Evolutionary conservation across 176 grass and related monocot genomes (phyloP).

Genomic region (Echinochloa phyllopogon): DNA sequence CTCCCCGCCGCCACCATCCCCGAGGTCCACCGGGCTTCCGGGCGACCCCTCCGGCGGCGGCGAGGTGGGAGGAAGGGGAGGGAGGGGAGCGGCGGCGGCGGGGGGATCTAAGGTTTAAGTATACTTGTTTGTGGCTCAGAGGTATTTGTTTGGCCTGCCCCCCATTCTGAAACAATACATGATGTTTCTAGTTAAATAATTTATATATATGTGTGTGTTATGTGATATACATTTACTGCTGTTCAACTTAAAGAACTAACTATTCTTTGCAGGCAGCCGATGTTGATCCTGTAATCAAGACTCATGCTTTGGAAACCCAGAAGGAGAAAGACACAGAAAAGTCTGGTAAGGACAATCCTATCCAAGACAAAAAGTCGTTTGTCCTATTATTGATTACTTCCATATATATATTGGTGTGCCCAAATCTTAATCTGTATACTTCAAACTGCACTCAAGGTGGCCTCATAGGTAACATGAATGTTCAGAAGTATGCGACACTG

Average conservation of each 20-base stretch:
- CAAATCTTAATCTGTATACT: neutral
- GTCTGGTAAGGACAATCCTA: neutral
- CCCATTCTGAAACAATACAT: neutral
- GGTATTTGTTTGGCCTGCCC: no score
- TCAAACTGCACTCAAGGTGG: neutral
- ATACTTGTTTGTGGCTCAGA: no score
- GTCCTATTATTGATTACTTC: neutral
- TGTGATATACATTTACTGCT: neutral
- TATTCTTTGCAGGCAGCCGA: neutral
- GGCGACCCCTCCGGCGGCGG: no score
- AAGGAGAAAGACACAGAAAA: neutral
- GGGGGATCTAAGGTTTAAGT: no score
- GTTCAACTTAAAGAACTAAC: conserved; percentile 26
- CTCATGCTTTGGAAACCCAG: neutral
- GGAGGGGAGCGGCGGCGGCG: no score
- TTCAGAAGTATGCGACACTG: conserved; percentile 12
- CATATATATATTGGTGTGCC: neutral
- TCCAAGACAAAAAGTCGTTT: neutral
- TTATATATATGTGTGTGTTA: neutral
- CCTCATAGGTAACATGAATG: neutral
- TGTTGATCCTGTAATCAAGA: neutral
- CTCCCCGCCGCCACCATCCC: no score
- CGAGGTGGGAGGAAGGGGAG: no score
- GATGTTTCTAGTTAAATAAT: neutral
- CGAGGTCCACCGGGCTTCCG: no score